Conservation (phyloP, 169 alveolate genomes). For the Plasmodium inui region DNA sequence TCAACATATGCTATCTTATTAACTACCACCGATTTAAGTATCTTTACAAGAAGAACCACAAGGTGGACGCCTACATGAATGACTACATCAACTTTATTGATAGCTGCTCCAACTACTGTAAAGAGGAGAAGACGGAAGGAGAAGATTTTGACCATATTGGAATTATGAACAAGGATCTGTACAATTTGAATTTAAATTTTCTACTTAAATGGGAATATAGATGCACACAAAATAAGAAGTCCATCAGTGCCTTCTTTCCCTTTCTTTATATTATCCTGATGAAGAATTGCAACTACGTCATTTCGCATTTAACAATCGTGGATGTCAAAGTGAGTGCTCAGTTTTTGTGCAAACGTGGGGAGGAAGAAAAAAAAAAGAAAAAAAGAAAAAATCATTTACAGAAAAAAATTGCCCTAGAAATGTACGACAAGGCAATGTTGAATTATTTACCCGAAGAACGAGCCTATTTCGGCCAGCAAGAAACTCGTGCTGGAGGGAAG, state of each 20-base stretch:
- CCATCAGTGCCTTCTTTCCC: conserved; percentile 25
- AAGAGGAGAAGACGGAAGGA: not conserved
- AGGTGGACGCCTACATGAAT: conserved; percentile 65
- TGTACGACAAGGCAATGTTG: not conserved
- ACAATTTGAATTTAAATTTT: conserved; percentile 62
- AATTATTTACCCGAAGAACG: conserved; percentile 14
- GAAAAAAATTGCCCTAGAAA: not conserved
- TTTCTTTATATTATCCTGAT: conserved; percentile 49
- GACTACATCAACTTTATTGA: conserved; percentile 44
- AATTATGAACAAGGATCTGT: conserved; percentile 69
- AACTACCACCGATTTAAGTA: conserved; percentile 57
- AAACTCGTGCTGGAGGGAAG: not conserved
- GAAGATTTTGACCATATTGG: conserved; percentile 42
- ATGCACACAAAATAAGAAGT: conserved; percentile 12
- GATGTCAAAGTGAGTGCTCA: conserved; percentile 26
- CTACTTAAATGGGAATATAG: conserved; percentile 24
- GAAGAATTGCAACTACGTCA: conserved; percentile 59
- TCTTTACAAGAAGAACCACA: conserved; percentile 32
- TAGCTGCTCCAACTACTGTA: conserved; percentile 55
- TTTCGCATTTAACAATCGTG: conserved; percentile 66
- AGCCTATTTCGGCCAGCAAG: not conserved
- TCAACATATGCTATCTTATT: conserved; percentile 65
- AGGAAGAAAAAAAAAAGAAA: not conserved
- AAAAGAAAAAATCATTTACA: not conserved
- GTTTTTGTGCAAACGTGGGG: not conserved